Evolutionary conservation across 176 grass and related monocot genomes (phyloP), one percentile per base, ranked within the genome.

Genomic region (Eremochloa ophiuroides): DNA sequence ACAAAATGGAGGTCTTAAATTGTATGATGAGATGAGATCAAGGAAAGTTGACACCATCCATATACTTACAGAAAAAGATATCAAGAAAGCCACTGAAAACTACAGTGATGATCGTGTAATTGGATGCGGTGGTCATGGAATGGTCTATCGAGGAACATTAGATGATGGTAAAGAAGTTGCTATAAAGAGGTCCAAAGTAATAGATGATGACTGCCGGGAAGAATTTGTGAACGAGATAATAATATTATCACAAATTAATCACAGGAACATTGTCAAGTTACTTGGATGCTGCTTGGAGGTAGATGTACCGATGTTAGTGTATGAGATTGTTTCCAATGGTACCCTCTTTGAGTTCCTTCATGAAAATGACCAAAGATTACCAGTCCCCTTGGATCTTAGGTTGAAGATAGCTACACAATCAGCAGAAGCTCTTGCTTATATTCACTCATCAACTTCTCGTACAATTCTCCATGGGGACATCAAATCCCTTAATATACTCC

Each of bases 141-240:
- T 83, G 76, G 89, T 91, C 8, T 91, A 87, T 39, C 80, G 28
- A 82, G 89, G 76, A 63, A 78, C 53, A 59, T 68, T 88, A 10
- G 71, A 78, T 66, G 85, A 88, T 22, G 18, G 34, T 18, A 89
- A 35, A 20, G 56, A 85, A 46, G 79, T 92, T 51, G 90, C 86
- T 13, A 81, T 92, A 70, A 88, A 92, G 74, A 82, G 71, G 42
- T 78, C 87, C 35, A 89, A 76, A 71, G 40, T 83, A 62, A 85
- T 47, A 9, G 39, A 89, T 14, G 75, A 74, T 27, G 80, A 86
- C 22, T 56, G 58, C 26, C 74, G 33, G 31, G 85, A 91, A 38
- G 83, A 91, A 77, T 85, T 88, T 34, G 79, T 91, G 1, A 88
- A 91, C 5, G 89, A 91, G 89, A 85, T 88, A 55, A 82, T 85